Percentiles rank a stretch among this genome's conserved stretches.
phyloP scores from a whole-genome alignment of 2,329 filamentous ascomycete genomes.

The Furcasterigmium furcatum region DNA sequence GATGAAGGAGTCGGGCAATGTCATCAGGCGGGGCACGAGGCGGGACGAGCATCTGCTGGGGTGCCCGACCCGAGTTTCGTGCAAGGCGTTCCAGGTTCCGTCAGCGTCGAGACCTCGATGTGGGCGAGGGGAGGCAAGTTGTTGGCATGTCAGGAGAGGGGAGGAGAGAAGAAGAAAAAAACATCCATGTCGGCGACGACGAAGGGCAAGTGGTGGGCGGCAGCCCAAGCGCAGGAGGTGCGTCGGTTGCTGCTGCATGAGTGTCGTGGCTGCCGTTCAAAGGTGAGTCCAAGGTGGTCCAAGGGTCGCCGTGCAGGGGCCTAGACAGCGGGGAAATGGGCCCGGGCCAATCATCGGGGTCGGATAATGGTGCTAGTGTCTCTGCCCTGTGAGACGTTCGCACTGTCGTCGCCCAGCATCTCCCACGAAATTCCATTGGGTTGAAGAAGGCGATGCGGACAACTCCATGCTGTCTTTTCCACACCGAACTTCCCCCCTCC shows the following conservation, averaged over 20 bases:
- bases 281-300: conserved; percentile 23
- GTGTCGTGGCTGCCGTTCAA: conserved; percentile 46
- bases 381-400: neutral
- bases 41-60: neutral
- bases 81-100: neutral
- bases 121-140: neutral
- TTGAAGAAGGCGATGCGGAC: neutral
- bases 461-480: neutral
- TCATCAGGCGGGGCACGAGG: neutral
- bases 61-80: neutral
- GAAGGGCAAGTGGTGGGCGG: neutral
- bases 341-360: conserved; percentile 8
- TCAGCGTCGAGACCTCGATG: neutral
- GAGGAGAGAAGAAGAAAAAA: neutral
- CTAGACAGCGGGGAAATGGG: conserved; percentile 7
- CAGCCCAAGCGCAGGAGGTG: conserved; percentile 7
- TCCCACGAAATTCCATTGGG: conserved; percentile 2
- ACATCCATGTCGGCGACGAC: neutral
- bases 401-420: neutral
- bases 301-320: neutral
- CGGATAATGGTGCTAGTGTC: conserved; percentile 3
- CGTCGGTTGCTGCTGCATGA: conserved; percentile 30
- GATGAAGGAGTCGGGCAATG: neutral
- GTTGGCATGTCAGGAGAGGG: neutral
- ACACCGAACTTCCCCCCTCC: neutral